Base-by-base conservation (phyloP, 495 filamentous ascomycete species). In the Lasiosphaeria hispida region DNA sequence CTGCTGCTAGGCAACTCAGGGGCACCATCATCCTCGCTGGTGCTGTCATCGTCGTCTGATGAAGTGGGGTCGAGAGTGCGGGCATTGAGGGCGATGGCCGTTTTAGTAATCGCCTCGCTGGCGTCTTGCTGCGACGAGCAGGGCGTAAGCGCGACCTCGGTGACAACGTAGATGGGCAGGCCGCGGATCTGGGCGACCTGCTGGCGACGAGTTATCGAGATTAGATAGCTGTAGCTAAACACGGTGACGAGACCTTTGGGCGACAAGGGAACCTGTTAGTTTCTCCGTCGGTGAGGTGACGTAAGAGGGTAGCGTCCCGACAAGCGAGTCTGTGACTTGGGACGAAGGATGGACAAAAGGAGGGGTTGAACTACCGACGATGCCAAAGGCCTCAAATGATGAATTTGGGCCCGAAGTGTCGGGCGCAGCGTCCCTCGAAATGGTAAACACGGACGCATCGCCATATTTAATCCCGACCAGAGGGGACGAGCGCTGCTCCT, bases 121-220 rank as follows among this genome's bases (percentile, higher is more conserved):
- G 94, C 93, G 18, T 93, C 91, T 40, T 65, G 67, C 60, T 85
- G 86, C 13, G 87, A 94, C 11, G 87, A 81, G 14, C 92, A 83
- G 1, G 94, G 94, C 15, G 95, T 96, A 19, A 98, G 76, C 1
- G 91, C 87, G 34, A 98, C 87, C 60, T 92, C 89, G 53, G 86
- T 90, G 44, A 96, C 80, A 41, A 89, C 84, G 68, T 96, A 97
- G 52, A 97, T 77, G 3, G 92, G 88, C 45, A 84, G 84, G 13
- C 89, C 90, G 52, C 84, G 84, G 48, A 97, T 85, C 57, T 90
- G 84, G 1, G 94, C 94, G 48, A 97, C 92, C 69, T 96, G 90
- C 61, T 93, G 79, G 38, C 92, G 87, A 53, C 85, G 77, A 7
- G 87, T 90, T 59, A 97, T 91, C 18, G 87, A 84, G 50, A 98